A percentile compares a stretch with the other conserved stretches of the same genome.
Evolutionary conservation across 2,329 filamentous ascomycete species (phyloP).

Genomic region (Cadophora sp.): DNA sequence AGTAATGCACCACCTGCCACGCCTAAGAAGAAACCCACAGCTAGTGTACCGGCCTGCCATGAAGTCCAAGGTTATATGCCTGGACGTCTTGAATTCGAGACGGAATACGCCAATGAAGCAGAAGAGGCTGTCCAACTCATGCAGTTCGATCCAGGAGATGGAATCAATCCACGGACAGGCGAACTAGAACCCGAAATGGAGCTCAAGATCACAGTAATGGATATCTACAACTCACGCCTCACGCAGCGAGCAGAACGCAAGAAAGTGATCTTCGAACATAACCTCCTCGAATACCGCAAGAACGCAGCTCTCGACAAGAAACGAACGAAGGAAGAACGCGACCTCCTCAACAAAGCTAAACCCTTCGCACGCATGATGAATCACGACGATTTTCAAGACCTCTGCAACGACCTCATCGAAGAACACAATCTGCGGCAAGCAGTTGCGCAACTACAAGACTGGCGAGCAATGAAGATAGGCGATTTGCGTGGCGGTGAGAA

Average conservation of each 20-base stretch:
- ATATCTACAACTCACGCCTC: conserved; percentile 93
- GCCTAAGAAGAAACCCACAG: conserved; percentile 94
- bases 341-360: conserved; percentile 90
- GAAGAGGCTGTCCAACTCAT: conserved; percentile 98
- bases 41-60: conserved; percentile 93
- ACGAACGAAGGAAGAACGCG: conserved; percentile 92
- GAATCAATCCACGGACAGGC: conserved; percentile 82
- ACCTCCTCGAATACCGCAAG: conserved; percentile 90
- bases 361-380: conserved; percentile 98
- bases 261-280: conserved; percentile 96
- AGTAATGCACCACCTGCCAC: conserved; percentile 84
- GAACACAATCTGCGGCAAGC: conserved; percentile 92
- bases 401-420: conserved; percentile 85
- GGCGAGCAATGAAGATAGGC: conserved; percentile 83
- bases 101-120: conserved; percentile 95
- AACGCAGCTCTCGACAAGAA: conserved; percentile 92
- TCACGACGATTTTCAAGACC: conserved; percentile 83
- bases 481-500: conserved; percentile 88
- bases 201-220: conserved; percentile 96
- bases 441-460: conserved; percentile 90
- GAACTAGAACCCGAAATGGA: conserved; percentile 96
- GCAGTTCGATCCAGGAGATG: conserved; percentile 97
- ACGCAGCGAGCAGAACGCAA: conserved; percentile 93
- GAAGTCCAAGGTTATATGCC: conserved; percentile 99
- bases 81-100: conserved; percentile 95